Evolutionary conservation across 78 protist genomes (phyloP), one percentile per base, ranked within the genome.

Genomic region (Monocercomonoides exilis): DNA sequence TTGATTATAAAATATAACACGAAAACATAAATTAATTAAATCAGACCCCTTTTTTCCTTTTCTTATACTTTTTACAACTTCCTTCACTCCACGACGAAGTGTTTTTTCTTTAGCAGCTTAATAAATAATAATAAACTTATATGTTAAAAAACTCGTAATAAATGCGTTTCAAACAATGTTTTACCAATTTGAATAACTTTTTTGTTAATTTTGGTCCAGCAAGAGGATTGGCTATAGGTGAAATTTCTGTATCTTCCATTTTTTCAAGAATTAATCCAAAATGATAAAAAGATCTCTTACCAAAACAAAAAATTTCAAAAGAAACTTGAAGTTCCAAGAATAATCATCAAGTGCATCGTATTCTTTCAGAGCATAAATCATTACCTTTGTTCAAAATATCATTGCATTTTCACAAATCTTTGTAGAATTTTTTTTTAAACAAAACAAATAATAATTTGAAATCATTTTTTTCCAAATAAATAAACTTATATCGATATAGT

Each of bases 51-150:
- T 70, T 45, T 88, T 90, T 21, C 64, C 46, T 85, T 90, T 94
- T 46, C 92, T 85, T 45, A 96, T 46, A 0, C 94, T 89, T 94
- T 96, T 96, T 34, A 91, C 94, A 45, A 95, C 98, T 87, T 95
- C 98, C 87, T 93, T 94, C 44, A 95, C 96, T 29, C 98, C 98
- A 29, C 98, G 80, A 21, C 93, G 80, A 32, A 96, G 33, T 33
- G 32, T 38, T 90, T 94, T 96, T 44, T 33, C 84, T 84, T 91
- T 89, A 45, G 93, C 43, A 0, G 95, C 96, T 46, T 33, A 54
- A 33, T 41, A 45, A 41, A 33, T 5, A 33, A 4, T 4, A 41
- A 29, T 38, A 5, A 6, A 79, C 5, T 79, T 6, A 4, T 38
- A 79, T 79, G n/a, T 29, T 79, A 4, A 41, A 32, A 32, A 33